Evolutionary conservation across 1,139 yeast species (phyloP).

Genomic region (Sugiyamaella paludigena): DNA sequence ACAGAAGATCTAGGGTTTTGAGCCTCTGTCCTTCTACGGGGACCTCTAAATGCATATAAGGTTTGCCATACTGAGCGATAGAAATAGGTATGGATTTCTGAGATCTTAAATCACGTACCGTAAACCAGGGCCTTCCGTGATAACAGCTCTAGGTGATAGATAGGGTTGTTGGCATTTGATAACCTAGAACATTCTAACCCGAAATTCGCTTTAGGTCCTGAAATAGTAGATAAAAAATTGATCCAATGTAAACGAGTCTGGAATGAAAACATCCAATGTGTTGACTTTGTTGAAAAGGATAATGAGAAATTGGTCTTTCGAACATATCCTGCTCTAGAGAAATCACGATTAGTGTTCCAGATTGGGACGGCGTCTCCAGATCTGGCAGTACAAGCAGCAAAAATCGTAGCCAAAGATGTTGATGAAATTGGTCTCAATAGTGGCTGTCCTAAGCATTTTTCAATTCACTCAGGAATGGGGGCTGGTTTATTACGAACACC

Average conservation of each 20-base stretch:
- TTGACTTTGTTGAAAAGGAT: slow-evolving; percentile 42
- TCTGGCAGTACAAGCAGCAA: slow-evolving; percentile 84
- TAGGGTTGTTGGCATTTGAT: no score
- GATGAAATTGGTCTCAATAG: slow-evolving; percentile 92
- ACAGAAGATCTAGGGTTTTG: no score
- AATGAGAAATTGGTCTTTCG: slow-evolving; percentile 55
- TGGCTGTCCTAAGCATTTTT: slow-evolving; percentile 74
- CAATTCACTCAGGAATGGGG: slow-evolving; percentile 94
- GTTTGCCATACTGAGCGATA: no score
- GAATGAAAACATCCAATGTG: slow-evolving; percentile 46
- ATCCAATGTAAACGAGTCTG: slow-evolving; percentile 62
- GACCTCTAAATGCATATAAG: no score
- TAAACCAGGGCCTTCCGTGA: no score
- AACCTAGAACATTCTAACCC: slow-evolving; percentile 10
- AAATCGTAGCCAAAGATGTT: slow-evolving; percentile 75
- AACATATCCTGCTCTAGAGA: slow-evolving; percentile 62
- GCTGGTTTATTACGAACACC: slow-evolving; percentile 87
- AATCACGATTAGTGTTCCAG: slow-evolving; percentile 72
- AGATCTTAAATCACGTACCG: no score
- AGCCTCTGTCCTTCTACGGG: no score
- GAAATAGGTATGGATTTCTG: no score
- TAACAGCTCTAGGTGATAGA: no score
- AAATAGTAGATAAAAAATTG: slow-evolving; percentile 81
- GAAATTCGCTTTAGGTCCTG: slow-evolving; percentile 52
- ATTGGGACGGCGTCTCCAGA: slow-evolving; percentile 84